phyloP scores from a whole-genome alignment of 805 yeast genomes.

The Cyberlindnera maclurae region DNA sequence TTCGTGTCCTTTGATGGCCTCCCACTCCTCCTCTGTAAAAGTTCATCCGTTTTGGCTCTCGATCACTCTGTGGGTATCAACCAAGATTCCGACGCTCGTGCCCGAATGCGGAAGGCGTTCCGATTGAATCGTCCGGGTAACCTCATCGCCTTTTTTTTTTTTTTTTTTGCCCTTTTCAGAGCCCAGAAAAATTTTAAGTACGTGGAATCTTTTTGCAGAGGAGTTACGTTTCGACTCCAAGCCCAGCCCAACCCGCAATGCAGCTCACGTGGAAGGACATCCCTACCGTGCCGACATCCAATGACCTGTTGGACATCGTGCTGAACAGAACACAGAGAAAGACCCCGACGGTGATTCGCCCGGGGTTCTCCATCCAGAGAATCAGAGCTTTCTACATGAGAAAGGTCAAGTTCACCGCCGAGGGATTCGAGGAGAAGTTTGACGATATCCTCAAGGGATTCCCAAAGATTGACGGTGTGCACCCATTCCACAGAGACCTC shows the following conservation, averaged over 20 bases:
- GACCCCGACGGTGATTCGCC: conserved; percentile 97
- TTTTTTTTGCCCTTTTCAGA: background rate
- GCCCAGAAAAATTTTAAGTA: conserved; percentile 5
- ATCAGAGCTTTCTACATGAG: conserved; percentile 97
- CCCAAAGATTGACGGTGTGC: conserved; percentile 95
- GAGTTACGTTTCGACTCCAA: too few species aligned
- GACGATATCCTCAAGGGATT: conserved; percentile 79
- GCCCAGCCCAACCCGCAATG: conserved; percentile 52
- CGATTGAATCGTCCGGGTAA: conserved; percentile 2
- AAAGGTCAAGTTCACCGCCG: conserved; percentile 93
- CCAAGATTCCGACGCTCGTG: background rate
- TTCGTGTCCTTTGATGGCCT: too few species aligned
- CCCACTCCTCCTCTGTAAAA: too few species aligned
- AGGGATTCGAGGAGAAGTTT: conserved; percentile 91
- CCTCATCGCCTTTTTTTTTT: conserved; percentile 12
- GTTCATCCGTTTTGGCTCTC: too few species aligned
- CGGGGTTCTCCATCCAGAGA: conserved; percentile 94
- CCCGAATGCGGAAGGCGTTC: background rate
- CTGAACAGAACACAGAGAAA: conserved; percentile 97
- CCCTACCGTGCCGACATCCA: conserved; percentile 87
- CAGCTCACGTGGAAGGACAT: conserved; percentile 98
- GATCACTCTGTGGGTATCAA: too few species aligned
- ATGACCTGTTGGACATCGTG: conserved; percentile 92
- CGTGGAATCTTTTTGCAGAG: too few species aligned
- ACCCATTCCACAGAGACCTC: conserved; percentile 96